phyloP scores from a whole-genome alignment of 179 eudicot species.

The Vitellaria paradoxa region DNA sequence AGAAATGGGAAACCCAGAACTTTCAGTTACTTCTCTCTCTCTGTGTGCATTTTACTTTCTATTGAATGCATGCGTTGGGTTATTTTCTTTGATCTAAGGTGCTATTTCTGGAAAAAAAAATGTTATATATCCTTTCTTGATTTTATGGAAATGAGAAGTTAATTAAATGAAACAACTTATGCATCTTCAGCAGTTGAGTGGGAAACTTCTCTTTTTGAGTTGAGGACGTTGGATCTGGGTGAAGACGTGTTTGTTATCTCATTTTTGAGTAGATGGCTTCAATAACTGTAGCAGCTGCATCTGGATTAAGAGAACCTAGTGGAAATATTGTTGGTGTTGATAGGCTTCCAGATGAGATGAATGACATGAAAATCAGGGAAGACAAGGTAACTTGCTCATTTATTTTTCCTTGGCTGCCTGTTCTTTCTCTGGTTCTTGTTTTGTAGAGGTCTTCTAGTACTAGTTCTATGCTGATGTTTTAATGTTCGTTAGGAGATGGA shows the following conservation, averaged over 20 bases:
- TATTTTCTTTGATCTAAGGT: not conserved
- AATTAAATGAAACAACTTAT: not conserved
- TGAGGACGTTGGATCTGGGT: not conserved
- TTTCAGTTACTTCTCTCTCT: not conserved
- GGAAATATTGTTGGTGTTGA: conserved; percentile 33
- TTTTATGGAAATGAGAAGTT: not conserved
- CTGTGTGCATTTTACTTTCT: too few species aligned
- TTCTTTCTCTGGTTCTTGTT: not conserved
- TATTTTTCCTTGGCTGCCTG: not conserved
- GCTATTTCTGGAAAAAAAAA: not conserved
- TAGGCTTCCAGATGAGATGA: conserved; percentile 52
- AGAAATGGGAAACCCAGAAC: not conserved
- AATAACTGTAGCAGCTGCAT: conserved; percentile 39
- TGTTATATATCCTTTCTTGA: not conserved
- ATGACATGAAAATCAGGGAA: conserved; percentile 58
- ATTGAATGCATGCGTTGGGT: not conserved
- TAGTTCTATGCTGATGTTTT: not conserved
- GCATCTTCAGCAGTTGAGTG: not conserved
- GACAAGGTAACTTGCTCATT: conserved; percentile 40
- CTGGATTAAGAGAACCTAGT: conserved; percentile 42
- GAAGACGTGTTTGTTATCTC: not conserved
- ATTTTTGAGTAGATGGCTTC: conserved; percentile 38
- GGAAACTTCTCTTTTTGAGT: not conserved
- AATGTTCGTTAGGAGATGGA: conserved; percentile 45
- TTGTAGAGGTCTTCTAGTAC: not conserved